These are phyloP conservation scores for Botryotinia convoluta DNA, from an alignment of 2,329 filamentous ascomycete species.

Conservation along the genomic window DNA sequence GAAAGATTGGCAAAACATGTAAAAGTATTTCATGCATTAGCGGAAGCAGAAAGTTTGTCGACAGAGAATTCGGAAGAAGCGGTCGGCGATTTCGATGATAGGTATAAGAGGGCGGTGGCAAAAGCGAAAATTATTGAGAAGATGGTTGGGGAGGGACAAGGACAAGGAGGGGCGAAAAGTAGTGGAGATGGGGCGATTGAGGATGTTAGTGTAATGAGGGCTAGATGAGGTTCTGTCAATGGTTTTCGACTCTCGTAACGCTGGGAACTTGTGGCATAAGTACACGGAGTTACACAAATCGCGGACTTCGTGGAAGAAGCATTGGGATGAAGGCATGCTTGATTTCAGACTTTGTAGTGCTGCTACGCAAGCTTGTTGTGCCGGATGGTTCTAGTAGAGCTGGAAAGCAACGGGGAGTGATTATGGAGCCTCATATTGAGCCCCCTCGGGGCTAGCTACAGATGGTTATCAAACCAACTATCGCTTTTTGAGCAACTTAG, in stretches of 20 bases:
- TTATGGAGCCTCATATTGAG: neutral
- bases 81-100: conserved; percentile 88
- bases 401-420: neutral
- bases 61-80: conserved; percentile 84
- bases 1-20: conserved; percentile 75
- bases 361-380: neutral
- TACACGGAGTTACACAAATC: neutral
- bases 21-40: conserved; percentile 68
- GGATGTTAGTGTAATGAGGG: conserved; percentile 41
- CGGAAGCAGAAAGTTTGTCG: conserved; percentile 73
- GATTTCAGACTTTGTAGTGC: too few relatives aligned
- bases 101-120: conserved; percentile 75
- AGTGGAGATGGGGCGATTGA: conserved; percentile 46
- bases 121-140: conserved; percentile 85
- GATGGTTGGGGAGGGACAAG: conserved; percentile 50
- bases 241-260: neutral
- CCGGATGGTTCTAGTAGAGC: neutral
- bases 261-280: too few relatives aligned
- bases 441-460: neutral
- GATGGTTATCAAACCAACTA: too few relatives aligned
- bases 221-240: conserved; percentile 2
- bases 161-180: conserved; percentile 20
- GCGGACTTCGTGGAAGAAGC: neutral
- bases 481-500: neutral
- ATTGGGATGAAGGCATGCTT: neutral